Conservation (phyloP, 1,284 basidiomycete genomes). For the Pseudozyma thailandica region DNA sequence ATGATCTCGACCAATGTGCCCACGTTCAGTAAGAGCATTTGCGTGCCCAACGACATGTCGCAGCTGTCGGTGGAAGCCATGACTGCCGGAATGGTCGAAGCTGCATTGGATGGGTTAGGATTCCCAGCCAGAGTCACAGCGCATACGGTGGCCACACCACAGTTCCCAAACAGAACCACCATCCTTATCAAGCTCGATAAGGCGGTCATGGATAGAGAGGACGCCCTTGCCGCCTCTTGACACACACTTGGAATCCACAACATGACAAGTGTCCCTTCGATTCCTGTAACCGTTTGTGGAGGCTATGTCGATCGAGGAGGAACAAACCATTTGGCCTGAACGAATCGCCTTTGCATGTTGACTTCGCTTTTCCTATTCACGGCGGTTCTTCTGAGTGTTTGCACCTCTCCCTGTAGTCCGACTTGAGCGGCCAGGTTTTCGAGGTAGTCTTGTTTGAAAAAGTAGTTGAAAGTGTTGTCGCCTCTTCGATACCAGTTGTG, state of each 20-base stretch:
- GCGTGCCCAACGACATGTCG: conserved; percentile 91
- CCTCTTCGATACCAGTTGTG: conserved; percentile 66
- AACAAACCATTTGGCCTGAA: conserved; percentile 60
- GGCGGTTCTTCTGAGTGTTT: conserved; percentile 24
- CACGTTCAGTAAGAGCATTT: conserved; percentile 87
- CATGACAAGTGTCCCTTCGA: too few relatives aligned
- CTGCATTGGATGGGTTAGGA: conserved; percentile 91
- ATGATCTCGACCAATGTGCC: conserved; percentile 99
- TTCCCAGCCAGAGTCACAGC: conserved; percentile 97
- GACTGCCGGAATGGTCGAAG: conserved; percentile 96
- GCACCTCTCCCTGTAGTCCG: conserved; percentile 51
- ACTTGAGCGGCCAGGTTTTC: conserved; percentile 19
- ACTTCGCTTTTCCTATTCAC: conserved; percentile 38
- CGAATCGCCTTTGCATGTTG: conserved; percentile 54
- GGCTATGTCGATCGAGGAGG: background rate
- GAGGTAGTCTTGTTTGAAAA: conserved; percentile 63
- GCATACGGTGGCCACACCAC: conserved; percentile 86
- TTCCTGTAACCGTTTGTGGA: too few relatives aligned
- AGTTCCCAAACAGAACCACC: conserved; percentile 74
- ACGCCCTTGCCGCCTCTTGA: conserved; percentile 41
- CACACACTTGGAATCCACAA: background rate
- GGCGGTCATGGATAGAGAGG: conserved; percentile 64
- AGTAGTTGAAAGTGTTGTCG: conserved; percentile 69
- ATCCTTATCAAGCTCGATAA: conserved; percentile 66
- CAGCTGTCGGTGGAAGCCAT: conserved; percentile 95